A percentile compares a stretch with the other conserved stretches of the same genome.
Evolutionary conservation across 345 rosid genomes (phyloP).

Genomic region (Populus pruinosa): DNA sequence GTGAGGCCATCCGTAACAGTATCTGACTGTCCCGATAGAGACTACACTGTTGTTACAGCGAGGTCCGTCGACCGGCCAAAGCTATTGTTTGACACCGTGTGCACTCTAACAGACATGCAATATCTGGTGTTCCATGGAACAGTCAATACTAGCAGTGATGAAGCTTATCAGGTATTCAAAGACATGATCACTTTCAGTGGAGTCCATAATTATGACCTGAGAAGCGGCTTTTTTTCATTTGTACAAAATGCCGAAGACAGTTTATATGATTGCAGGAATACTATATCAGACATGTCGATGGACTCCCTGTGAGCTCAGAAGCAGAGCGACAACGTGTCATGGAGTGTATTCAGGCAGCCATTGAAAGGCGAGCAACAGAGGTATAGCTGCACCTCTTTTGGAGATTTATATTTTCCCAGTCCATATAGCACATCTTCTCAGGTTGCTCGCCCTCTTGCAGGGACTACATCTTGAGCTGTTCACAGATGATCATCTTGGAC

Average conservation of each 20-base stretch:
- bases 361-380: constrained; percentile 50
- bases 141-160: constrained; percentile 63
- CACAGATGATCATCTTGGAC: constrained; percentile 51
- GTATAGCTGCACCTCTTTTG: constrained; percentile 2
- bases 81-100: constrained; percentile 73
- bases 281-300: constrained; percentile 60
- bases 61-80: constrained; percentile 83
- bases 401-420: not conserved
- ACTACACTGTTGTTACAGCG: constrained; percentile 78
- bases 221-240: not conserved
- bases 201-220: not conserved
- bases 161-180: constrained; percentile 70
- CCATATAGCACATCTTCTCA: not conserved
- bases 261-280: constrained; percentile 48
- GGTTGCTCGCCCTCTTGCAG: constrained; percentile 18
- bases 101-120: constrained; percentile 93
- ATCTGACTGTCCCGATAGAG: constrained; percentile 62
- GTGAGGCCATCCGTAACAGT: constrained; percentile 63
- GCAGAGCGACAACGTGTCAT: constrained; percentile 52
- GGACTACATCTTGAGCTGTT: constrained; percentile 55
- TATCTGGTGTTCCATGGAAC: constrained; percentile 87
- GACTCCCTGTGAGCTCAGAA: constrained; percentile 50
- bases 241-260: not conserved
- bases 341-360: constrained; percentile 59
- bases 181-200: constrained; percentile 4